Evolutionary conservation across 192 early-diverging fungal species (phyloP), one percentile per base, ranked within the genome.

Genomic region (Oehlia diaphana): DNA sequence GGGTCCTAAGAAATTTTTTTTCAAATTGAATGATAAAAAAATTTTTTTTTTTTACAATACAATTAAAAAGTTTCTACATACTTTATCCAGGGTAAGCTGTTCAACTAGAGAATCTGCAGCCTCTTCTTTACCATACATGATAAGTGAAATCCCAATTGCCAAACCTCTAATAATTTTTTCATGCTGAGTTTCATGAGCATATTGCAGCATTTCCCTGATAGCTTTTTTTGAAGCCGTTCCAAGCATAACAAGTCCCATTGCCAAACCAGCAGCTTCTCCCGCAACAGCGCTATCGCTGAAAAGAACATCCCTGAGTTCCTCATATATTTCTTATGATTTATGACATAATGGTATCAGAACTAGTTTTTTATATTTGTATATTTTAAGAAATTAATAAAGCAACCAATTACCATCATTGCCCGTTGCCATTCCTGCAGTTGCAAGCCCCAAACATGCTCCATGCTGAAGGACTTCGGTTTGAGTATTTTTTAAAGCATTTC

Each of bases 101-200:
- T 96, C 95, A 61, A 99, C 92, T 67, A 99, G 80, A n/a, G 79
- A 83, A 84, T 99, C 98, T 6, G 98, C 98, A 63, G 91, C 92
- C 83, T 98, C 97, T 85, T 98, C 96, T 81, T 92, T 92, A 19
- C 96, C 98, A 84, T 97, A 99, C 97, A 99, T 97, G 23, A 99
- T 92, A 72, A 99, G 82, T 0, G 97, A 91, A 70, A 99, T 94
- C 68, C 98, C 97, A 35, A 98, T 88, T 10, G 97, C 93, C 76
- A 98, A 85, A 66, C 97, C 96, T 49, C 98, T 95, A 74, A 99
- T 99, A 79, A 99, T 99, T 88, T 99, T 99, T 81, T 99, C 98
- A 86, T 99, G 98, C 83, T 96, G 95, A 7, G 98, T 99, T 77
- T 99, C 97, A 79, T 95, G 95, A 19, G 98, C 98, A 79, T 99